These are phyloP conservation scores for Thermomucor indicae-seudaticae DNA, from an alignment of 371 early-diverging fungal species.

Conservation along the genomic window DNA sequence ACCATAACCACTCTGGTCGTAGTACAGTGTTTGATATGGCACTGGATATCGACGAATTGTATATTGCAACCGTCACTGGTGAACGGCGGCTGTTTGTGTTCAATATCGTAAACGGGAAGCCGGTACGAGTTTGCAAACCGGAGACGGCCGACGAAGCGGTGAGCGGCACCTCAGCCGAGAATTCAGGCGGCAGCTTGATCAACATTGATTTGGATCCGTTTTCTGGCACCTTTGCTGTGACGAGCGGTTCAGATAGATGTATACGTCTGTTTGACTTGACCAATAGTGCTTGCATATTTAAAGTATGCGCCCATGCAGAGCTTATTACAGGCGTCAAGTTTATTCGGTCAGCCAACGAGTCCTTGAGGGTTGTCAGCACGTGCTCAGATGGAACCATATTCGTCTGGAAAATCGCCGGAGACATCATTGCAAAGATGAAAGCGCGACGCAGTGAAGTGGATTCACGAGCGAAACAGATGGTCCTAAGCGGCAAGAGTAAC, in stretches of 20 bases:
- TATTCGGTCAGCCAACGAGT: conserved; percentile 35
- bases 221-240: conserved; percentile 67
- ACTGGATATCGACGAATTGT: conserved; percentile 55
- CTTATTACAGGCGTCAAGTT: conserved; percentile 74
- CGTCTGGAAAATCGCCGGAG: conserved; percentile 65
- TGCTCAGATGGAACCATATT: conserved; percentile 78
- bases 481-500: not conserved
- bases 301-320: conserved; percentile 73
- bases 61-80: conserved; percentile 61
- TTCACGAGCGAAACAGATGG: conserved; percentile 9
- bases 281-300: conserved; percentile 59
- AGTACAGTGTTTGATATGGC: conserved; percentile 75
- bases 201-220: conserved; percentile 69
- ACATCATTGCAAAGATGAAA: conserved; percentile 50
- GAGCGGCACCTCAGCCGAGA: conserved; percentile 41
- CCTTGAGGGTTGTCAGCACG: conserved; percentile 63
- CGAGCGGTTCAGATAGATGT: conserved; percentile 71
- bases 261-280: conserved; percentile 73
- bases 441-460: conserved; percentile 25
- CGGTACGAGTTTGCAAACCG: conserved; percentile 55
- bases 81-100: conserved; percentile 68
- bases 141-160: conserved; percentile 53
- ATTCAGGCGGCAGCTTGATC: conserved; percentile 56
- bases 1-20: conserved; percentile 70
- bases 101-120: conserved; percentile 66